phyloP scores from a whole-genome alignment of 805 yeast genomes.

The Candida broadrunensis region DNA sequence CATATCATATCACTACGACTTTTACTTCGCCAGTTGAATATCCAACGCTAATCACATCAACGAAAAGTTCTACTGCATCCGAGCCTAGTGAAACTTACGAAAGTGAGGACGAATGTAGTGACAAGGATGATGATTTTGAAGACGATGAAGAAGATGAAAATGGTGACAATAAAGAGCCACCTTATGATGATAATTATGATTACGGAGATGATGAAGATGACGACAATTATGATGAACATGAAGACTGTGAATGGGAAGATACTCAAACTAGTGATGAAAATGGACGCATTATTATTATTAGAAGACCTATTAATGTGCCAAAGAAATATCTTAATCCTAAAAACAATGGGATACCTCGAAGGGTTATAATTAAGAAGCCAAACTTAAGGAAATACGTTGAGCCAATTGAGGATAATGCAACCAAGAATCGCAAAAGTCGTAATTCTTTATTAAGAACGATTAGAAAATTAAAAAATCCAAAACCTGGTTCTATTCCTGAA shows the following conservation, averaged over 20 bases:
- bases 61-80: background rate
- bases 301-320: slow-evolving; percentile 18
- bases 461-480: background rate
- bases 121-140: slow-evolving; percentile 2
- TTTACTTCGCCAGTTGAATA: background rate
- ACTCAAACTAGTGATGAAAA: slow-evolving; percentile 14
- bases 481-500: background rate
- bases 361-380: slow-evolving; percentile 10
- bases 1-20: background rate
- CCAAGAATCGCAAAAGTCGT: background rate
- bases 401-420: background rate
- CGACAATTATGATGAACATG: slow-evolving; percentile 1
- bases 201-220: slow-evolving; percentile 3
- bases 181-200: slow-evolving; percentile 1
- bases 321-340: slow-evolving; percentile 9
- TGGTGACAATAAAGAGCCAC: background rate
- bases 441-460: background rate
- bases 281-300: slow-evolving; percentile 14
- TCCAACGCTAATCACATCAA: background rate
- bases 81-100: background rate
- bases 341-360: slow-evolving; percentile 8
- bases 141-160: slow-evolving; percentile 2
- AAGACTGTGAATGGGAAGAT: slow-evolving; percentile 19
- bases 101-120: background rate
- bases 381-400: slow-evolving; percentile 2